phyloP scores from a whole-genome alignment of 2,329 filamentous ascomycete species.

The Colletotrichum navitas region DNA sequence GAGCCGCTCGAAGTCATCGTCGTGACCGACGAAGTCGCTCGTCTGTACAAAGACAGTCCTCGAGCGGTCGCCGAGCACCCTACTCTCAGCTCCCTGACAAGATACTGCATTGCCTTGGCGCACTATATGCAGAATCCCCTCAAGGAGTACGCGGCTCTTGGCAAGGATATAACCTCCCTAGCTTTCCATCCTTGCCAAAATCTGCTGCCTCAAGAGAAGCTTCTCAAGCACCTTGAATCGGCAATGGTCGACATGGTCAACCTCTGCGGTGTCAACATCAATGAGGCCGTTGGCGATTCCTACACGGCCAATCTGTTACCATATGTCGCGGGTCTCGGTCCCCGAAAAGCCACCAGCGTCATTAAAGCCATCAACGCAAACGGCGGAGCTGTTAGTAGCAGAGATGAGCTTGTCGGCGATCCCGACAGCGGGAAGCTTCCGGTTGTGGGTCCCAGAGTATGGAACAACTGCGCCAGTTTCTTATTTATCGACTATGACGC shows the following conservation, averaged over 20 bases:
- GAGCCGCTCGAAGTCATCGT: constrained; percentile 90
- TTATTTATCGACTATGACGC: constrained; percentile 89
- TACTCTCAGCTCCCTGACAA: constrained; percentile 79
- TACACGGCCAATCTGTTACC: constrained; percentile 90
- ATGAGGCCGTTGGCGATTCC: constrained; percentile 85
- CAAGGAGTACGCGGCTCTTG: constrained; percentile 95
- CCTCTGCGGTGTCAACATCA: constrained; percentile 93
- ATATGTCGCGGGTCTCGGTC: constrained; percentile 91
- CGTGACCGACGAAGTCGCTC: constrained; percentile 97
- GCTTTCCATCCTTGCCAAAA: constrained; percentile 92
- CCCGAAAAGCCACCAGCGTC: constrained; percentile 85
- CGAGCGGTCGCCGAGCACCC: constrained; percentile 86
- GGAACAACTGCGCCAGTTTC: constrained; percentile 98
- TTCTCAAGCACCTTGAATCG: constrained; percentile 89
- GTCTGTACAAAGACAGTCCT: constrained; percentile 91
- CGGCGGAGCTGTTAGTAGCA: constrained; percentile 84
- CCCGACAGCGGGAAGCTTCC: constrained; percentile 81
- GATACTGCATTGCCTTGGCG: constrained; percentile 91
- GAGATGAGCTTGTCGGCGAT: constrained; percentile 90
- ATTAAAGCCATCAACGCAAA: constrained; percentile 88
- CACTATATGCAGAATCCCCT: constrained; percentile 95
- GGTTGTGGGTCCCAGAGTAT: constrained; percentile 90
- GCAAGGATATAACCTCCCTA: constrained; percentile 87
- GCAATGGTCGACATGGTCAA: constrained; percentile 99
- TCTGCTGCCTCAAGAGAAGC: constrained; percentile 87